Evolutionary conservation across 805 yeast species (phyloP), one percentile per base, ranked within the genome.

Genomic region (Saccharomycopsis capsularis): DNA sequence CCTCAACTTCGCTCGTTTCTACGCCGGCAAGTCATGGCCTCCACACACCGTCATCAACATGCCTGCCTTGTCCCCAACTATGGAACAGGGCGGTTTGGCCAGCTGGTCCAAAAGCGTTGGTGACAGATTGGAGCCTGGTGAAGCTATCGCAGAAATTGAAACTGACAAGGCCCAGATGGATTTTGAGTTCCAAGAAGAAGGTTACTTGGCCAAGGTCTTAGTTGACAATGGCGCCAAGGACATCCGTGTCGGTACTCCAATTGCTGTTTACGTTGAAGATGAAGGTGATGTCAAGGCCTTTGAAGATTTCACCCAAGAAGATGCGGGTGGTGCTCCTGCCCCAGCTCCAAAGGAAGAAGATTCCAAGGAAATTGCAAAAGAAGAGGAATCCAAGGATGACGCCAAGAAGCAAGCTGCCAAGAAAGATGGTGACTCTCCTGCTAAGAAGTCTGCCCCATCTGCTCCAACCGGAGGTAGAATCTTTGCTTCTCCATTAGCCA

Each of bases 61-160:
- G 99, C 99, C 99, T 43, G 99, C 99, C 7, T 74, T 93, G 61
- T 91, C 98, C n/a, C 99, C 99, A 57, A 93, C 99, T 47, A 93
- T 93, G 99, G 85, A 96, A 54, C 91, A 86, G 64, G 99, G 99
- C 65, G 83, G 80, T 67, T 73, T 93, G 56, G 91, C 91, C 36
- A 73, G 79, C 52, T 93, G 99, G 99, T 76, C 81, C 64, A 93
- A 90, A 73, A 68, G 77, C 40, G 86, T 82, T 35, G 99, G 99
- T 62, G 99, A 93, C 65, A 69, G 78, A 66, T 79, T 93, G 57
- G 61, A 76, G 27, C 93, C 97, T 19, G 99, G 99, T 68, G 97
- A 90, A 64, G 82, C 93, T 42, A 78, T 91, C 58, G 97, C 96
- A 52, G 98, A 91, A 71, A 84, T 91, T 56, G 99, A 91, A 73